Conservation (phyloP, 441 rosid species). For the Pelargonium australe region DNA sequence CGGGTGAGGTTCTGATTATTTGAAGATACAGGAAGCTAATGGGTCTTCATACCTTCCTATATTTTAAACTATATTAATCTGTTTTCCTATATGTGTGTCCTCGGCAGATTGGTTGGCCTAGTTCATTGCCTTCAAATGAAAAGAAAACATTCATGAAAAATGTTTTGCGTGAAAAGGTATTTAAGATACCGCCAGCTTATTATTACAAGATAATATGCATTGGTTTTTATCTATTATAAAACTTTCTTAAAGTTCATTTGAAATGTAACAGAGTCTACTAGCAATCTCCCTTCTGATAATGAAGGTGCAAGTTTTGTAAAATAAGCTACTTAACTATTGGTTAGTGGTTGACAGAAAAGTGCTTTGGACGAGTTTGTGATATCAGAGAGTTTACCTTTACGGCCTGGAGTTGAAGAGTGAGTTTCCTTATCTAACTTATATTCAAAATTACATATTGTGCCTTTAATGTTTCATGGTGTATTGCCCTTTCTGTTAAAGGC, state of each 20-base stretch:
- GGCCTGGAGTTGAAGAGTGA: conserved; percentile 81
- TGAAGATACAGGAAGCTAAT: conserved; percentile 9
- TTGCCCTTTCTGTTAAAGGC: background rate
- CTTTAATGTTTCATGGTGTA: background rate
- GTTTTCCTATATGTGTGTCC: background rate
- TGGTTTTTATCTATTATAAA: background rate
- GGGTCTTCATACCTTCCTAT: conserved; percentile 4
- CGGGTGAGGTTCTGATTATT: conserved; percentile 34
- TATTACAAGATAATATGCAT: background rate
- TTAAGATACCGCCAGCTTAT: background rate
- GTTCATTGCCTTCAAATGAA: conserved; percentile 82
- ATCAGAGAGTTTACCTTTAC: conserved; percentile 59
- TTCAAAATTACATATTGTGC: background rate
- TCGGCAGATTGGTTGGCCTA: conserved; percentile 91
- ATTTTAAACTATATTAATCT: conserved; percentile 14
- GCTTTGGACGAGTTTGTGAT: conserved; percentile 61
- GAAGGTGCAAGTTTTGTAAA: conserved; percentile 9
- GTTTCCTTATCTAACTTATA: conserved; percentile 26
- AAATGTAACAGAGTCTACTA: background rate
- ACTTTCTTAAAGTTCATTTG: background rate
- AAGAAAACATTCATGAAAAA: conserved; percentile 59
- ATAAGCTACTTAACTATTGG: conserved; percentile 19
- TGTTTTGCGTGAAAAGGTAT: conserved; percentile 71
- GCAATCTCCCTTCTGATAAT: background rate
- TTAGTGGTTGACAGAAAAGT: conserved; percentile 51